These are phyloP conservation scores for Penicillium hordei DNA, from an alignment of 2,329 filamentous ascomycete genomes.

Conservation along the genomic window DNA sequence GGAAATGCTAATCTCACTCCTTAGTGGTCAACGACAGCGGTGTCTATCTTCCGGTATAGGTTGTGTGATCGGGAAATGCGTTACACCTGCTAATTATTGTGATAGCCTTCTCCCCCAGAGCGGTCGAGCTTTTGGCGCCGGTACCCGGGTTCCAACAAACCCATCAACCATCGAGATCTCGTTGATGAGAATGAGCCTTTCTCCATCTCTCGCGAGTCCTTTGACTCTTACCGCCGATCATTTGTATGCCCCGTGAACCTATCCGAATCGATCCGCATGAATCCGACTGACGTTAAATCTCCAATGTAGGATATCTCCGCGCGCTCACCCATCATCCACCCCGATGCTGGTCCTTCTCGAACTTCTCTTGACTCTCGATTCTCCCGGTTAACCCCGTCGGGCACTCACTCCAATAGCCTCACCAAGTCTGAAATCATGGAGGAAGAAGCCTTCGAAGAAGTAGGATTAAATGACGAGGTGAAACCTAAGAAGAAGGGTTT, in stretches of 20 bases:
- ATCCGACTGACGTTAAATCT: constrained; percentile 9
- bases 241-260: constrained; percentile 63
- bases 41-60: constrained; percentile 82
- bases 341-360: constrained; percentile 62
- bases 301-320: constrained; percentile 78
- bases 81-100: not conserved
- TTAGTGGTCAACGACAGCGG: constrained; percentile 93
- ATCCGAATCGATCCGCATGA: not conserved
- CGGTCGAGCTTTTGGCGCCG: constrained; percentile 75
- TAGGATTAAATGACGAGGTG: constrained; percentile 77
- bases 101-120: constrained; percentile 81
- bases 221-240: constrained; percentile 92
- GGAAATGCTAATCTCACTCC: constrained; percentile 28
- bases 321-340: constrained; percentile 68
- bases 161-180: constrained; percentile 62
- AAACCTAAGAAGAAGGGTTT: constrained; percentile 78
- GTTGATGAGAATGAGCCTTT: constrained; percentile 87
- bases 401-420: constrained; percentile 59
- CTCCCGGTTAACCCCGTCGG: constrained; percentile 62
- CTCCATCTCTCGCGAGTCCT: constrained; percentile 92
- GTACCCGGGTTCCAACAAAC: constrained; percentile 49
- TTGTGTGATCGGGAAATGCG: not conserved
- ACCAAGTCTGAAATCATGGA: constrained; percentile 63
- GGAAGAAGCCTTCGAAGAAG: constrained; percentile 85
- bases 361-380: constrained; percentile 78